phyloP scores from a whole-genome alignment of 441 rosid genomes.

The Gossypium trilobum region DNA sequence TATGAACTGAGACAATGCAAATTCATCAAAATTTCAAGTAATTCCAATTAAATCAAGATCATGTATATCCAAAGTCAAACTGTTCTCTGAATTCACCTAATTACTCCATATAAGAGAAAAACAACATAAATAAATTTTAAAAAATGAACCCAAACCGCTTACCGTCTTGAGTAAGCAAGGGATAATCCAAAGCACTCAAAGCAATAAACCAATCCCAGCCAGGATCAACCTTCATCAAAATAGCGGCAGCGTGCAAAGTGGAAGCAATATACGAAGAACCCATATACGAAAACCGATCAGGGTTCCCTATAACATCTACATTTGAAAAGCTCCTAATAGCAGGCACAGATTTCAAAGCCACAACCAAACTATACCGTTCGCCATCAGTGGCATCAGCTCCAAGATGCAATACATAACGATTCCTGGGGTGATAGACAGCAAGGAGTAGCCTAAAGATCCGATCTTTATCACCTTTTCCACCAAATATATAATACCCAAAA shows the following conservation, averaged over 20 bases:
- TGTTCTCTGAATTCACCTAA: background rate
- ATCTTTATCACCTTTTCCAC: constrained; percentile 60
- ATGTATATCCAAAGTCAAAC: background rate
- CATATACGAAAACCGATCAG: constrained; percentile 55
- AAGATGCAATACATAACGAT: constrained; percentile 74
- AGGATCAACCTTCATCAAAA: constrained; percentile 57
- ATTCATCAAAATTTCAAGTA: background rate
- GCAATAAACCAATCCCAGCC: constrained; percentile 82
- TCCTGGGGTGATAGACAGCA: constrained; percentile 89
- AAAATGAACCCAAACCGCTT: background rate
- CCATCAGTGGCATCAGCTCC: constrained; percentile 66
- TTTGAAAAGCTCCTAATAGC: constrained; percentile 63
- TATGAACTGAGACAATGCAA: background rate
- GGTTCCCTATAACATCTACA: constrained; percentile 74
- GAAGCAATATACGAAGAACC: constrained; percentile 65
- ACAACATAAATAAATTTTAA: background rate
- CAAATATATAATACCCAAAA: constrained; percentile 81
- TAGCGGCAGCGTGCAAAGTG: constrained; percentile 67
- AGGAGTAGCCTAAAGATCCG: constrained; percentile 69
- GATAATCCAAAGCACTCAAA: constrained; percentile 76
- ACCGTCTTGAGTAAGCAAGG: constrained; percentile 79
- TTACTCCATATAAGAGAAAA: background rate
- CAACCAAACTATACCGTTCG: constrained; percentile 51
- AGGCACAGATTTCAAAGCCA: constrained; percentile 55
- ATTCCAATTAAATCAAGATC: background rate